Percentiles rank a stretch among this genome's conserved stretches.
Conservation (phyloP, 1,284 basidiomycete genomes). For the Tilletia setariae region DNA sequence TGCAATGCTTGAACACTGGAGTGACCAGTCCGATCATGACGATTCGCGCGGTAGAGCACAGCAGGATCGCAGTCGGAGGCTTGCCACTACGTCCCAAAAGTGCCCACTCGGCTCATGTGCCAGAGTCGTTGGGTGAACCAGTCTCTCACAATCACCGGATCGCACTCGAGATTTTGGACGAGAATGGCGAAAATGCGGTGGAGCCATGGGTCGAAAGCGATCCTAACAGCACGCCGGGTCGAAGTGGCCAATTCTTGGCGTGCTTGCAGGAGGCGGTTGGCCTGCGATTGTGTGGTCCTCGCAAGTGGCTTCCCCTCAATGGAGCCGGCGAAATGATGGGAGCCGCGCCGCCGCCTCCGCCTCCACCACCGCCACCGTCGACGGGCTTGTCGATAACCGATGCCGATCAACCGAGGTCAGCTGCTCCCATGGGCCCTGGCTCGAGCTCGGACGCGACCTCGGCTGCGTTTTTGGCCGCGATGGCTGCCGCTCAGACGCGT, state of each 20-base stretch:
- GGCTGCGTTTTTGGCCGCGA: slow-evolving; percentile 27
- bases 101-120: slow-evolving; percentile 60
- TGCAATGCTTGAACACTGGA: slow-evolving; percentile 90
- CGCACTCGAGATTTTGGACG: slow-evolving; percentile 45
- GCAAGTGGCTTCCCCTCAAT: slow-evolving; percentile 36
- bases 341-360: slow-evolving; percentile 2
- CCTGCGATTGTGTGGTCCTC: slow-evolving; percentile 38
- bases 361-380: not conserved
- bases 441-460: slow-evolving; percentile 21
- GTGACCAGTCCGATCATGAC: slow-evolving; percentile 87
- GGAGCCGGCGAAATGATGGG: slow-evolving; percentile 16
- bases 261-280: slow-evolving; percentile 47
- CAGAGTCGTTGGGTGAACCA: slow-evolving; percentile 85
- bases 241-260: slow-evolving; percentile 46
- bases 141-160: slow-evolving; percentile 84
- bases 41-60: slow-evolving; percentile 87
- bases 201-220: slow-evolving; percentile 20
- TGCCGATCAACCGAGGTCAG: not conserved
- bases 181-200: slow-evolving; percentile 16
- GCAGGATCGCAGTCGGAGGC: slow-evolving; percentile 82
- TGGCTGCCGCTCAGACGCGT: slow-evolving; percentile 42
- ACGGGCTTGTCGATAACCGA: not conserved
- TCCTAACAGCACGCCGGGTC: slow-evolving; percentile 24
- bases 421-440: not conserved
- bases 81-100: slow-evolving; percentile 59